These are phyloP conservation scores for Xerocomellus dryophilus DNA, from an alignment of 768 basidiomycete genomes.

Conservation along the genomic window DNA sequence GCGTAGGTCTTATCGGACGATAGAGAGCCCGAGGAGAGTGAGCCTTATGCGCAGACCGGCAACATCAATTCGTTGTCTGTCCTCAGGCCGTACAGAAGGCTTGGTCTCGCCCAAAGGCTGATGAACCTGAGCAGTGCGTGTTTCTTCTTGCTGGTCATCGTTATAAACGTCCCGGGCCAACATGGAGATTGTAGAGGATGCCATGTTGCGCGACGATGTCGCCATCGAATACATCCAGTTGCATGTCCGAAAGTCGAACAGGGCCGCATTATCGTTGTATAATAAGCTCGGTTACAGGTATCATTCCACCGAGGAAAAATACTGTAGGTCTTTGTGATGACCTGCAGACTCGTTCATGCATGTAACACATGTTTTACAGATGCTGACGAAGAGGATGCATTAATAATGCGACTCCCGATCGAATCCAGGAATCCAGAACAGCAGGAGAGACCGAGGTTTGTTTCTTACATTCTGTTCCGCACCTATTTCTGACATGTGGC, in stretches of 20 bases:
- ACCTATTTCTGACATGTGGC: not conserved
- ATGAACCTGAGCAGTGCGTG: slow-evolving; percentile 29
- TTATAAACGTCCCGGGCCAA: not conserved
- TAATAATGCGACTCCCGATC: slow-evolving; percentile 21
- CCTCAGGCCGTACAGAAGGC: slow-evolving; percentile 28
- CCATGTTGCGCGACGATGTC: slow-evolving; percentile 20
- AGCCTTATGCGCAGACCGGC: slow-evolving; percentile 16
- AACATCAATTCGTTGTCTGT: slow-evolving; percentile 31
- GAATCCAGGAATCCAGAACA: not conserved
- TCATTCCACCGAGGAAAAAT: slow-evolving; percentile 15
- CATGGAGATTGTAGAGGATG: slow-evolving; percentile 17
- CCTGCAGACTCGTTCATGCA: not conserved
- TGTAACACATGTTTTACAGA: slow-evolving; percentile 15
- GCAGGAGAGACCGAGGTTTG: slow-evolving; percentile 12
- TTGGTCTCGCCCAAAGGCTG: slow-evolving; percentile 26
- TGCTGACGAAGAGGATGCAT: slow-evolving; percentile 27
- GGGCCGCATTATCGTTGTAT: slow-evolving; percentile 23
- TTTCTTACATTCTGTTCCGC: not conserved
- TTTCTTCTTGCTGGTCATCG: not conserved
- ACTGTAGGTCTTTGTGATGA: slow-evolving; percentile 22
- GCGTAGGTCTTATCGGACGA: slow-evolving; percentile 1
- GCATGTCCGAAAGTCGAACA: slow-evolving; percentile 31
- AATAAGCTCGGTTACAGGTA: slow-evolving; percentile 24
- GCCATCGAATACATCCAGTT: slow-evolving; percentile 24
- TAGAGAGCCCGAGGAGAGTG: slow-evolving; percentile 25